Evolutionary conservation across 768 basidiomycete species (phyloP), one percentile per base, ranked within the genome.

Genomic region (Mycena albidolilacea): DNA sequence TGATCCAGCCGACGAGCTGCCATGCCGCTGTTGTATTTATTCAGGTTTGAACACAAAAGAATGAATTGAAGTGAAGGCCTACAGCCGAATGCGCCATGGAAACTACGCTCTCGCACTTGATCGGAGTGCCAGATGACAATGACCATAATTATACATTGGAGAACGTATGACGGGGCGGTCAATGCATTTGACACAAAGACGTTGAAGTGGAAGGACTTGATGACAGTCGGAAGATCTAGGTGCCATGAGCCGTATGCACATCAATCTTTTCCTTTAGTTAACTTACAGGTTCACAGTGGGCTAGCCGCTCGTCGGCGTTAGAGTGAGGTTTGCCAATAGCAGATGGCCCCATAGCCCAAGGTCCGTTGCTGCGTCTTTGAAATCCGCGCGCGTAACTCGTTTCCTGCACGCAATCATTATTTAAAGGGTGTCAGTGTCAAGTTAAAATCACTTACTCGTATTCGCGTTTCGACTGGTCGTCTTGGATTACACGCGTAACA

Each of bases 211-310:
- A 85, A 84, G 0, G 81, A 80, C 63, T 84, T 84, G 72, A 85
- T 84, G 58, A 85, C 80, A 9, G 82, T 82, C n/a, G 82, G 84
- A 23, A 85, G 78, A 67, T 84, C 83, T 84, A 59, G n/a, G 12
- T 30, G 30, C 38, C 48, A 48, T 60, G 17, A 67, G 41, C 3
- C 30, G 19, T 2, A 35, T 6, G 41, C 2, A 14, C 41, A 14
- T 14, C 1, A 43, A 60, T 35, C 15, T 19, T 38, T n/a, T 23
- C 3, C 17, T 8, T 23, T 7, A 48, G 7, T 1, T 10, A 12
- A 59, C 81, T 50, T 70, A 85, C 84, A 85, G 10, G 84, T 84
- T 62, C 76, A 72, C 44, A 85, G 77, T 0, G 84, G 84, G 5
- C n/a, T n/a, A n/a, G n/a, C n/a, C n/a, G n/a, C 77, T 82, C 37